Base-by-base conservation (phyloP, 768 basidiomycete species). In the Mycena polygramma region DNA sequence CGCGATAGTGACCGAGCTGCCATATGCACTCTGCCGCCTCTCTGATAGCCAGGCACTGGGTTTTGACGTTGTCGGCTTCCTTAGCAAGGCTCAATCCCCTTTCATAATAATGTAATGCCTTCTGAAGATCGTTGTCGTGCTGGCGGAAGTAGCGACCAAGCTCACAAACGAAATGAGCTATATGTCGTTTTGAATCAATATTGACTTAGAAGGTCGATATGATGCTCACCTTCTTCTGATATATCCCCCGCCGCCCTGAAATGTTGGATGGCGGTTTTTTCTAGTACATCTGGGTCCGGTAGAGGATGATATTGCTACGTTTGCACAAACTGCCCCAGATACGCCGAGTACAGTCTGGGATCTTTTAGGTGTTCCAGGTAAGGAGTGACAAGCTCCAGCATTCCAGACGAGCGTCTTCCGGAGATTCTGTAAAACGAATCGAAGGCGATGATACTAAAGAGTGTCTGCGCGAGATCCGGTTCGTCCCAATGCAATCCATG, bases 291-390 rank as follows among this genome's bases (percentile, higher is more conserved):
- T 6, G 37, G 43, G 26, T 70, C 64, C 2, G 59, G 39, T 6
- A 65, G 26, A 17, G 69, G 26, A 55, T 61, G 63, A 58, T 70
- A 70, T 7, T 65, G 57, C 69, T 57, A 66, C 8, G 63, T 48
- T 9, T 9, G 0, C 2, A 70, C 13, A n/a, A 54, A 55, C 45
- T 66, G n/a, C 24, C 17, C 53, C 7, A 64, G 22, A 41, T 66
- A 70, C 19, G 37, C 37, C 7, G 36, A 51, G 19, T 66, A 58
- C n/a, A 70, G 17, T 19, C 14, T 30, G 36, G 60, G 58, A 20
- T 70, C 58, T 4, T 13, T 30, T 13, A 70, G 57, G 19, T 20
- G 52, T 24, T 61, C 58, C 10, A 70, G 46, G 36, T 64, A 66
- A 3, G 13, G 7, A 13, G 69, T 58, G 2, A 70, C 39, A 26